Evolutionary conservation across 2,329 filamentous ascomycete genomes (phyloP), one percentile per base, ranked within the genome.

Genomic region (Arthrinium puccinioides): DNA sequence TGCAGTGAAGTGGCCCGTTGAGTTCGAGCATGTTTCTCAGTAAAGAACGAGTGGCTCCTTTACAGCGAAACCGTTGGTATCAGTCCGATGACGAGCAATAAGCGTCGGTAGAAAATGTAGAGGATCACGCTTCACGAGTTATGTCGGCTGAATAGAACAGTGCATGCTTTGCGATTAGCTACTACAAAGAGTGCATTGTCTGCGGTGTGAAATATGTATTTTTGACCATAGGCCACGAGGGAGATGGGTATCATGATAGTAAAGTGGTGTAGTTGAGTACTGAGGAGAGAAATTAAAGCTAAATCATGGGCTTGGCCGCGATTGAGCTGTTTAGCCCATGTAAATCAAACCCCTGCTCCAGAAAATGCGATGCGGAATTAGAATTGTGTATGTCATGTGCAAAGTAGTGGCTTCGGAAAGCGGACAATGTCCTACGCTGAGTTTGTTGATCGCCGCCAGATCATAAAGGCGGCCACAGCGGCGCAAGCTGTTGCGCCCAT

Each of bases 401-500:
- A 29, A 24, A 19, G 14, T n/a, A 13, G 20, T 30, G 11, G 9
- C n/a, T 16, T 21, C 19, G 10, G 21, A 31, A 30, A 29, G 18
- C 14, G 14, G 21, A 36, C n/a, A 27, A 19, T 4, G 18, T 4
- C 23, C 14, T 45, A 53, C 35, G 37, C 27, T 30, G 69, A 66
- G 39, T 71, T 73, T 2, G 72, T 73, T 15, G 73, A 74, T 32
- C 74, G 62, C 31, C 72, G 69, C 74, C 75, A 82, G 34, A 83
- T 82, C 69, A 82, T 78, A 38, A 76, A 67, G 2, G 77, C 78
- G 1, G 78, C 78, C 6, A 81, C 60, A 6, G 70, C 72, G 2
- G 79, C 79, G 45, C 78, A 82, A 0, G 72, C 70, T 7, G 74
- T 78, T 1, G 87, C 89, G 1, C 85, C 87, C 4, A 94, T 65